Base-by-base conservation (phyloP, 1,139 yeast genomes). In the Yamadazyma epiphylla region DNA sequence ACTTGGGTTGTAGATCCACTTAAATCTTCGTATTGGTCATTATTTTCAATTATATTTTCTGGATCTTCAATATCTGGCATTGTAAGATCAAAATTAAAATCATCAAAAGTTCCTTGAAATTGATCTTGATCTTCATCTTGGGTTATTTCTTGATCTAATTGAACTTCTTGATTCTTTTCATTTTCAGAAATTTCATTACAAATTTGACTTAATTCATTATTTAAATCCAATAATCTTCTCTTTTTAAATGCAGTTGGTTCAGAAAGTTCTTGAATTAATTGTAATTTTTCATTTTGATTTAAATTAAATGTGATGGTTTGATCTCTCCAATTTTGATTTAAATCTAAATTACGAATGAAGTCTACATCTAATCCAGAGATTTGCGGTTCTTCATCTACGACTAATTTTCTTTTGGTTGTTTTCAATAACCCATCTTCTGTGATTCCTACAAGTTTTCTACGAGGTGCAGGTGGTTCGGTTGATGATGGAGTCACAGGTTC, bases 81-180 rank as follows among this genome's bases (percentile, higher is more conserved):
- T 4, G 70, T 60, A 22, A 65, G 41, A 37, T 67, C 72, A 41
- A 66, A 64, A 39, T 65, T 69, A 30, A 63, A 46, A 23, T 53
- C 55, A 25, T 40, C 38, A 15, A 29, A 32, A 19, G 29, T 17
- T 46, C 43, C 20, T 49, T 45, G 26, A 43, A 45, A 11, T 21
- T 15, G 13, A 27, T 12, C 13, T 21, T 43, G 45, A 16, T 47
- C 49, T 14, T 49, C 45, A 16, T 40, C 35, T 17, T 50, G 52
- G 19, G 47, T 36, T 17, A 17, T 7, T 15, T 44, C 38, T 12
- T 39, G 46, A 17, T 17, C 10, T 17, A 10, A 17, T 24, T 45
- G 44, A 19, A 45, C 48, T 15, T 49, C 45, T 19, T 41, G 33
- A 17, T 48, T 43, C 27, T 49, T 51, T 31, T 59, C 64, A 30